phyloP scores from a whole-genome alignment of 176 grass and related monocot genomes.

The Phoenix roebelenii region DNA sequence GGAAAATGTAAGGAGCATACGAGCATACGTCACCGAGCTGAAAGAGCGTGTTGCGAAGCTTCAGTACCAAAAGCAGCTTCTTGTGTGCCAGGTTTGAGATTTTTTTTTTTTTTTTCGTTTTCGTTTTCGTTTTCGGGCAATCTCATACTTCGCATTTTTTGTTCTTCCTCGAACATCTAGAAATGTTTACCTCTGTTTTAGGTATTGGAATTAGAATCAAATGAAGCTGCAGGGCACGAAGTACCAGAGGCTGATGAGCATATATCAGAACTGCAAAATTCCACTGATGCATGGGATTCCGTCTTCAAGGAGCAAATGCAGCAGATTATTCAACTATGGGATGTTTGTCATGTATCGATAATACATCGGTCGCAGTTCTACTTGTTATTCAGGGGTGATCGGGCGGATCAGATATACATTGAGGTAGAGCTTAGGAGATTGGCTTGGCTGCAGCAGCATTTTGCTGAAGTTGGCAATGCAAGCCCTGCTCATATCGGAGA shows the following conservation, averaged over 20 bases:
- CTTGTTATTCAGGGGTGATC: constrained; percentile 73
- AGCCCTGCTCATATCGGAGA: constrained; percentile 57
- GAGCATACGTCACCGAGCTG: constrained; percentile 86
- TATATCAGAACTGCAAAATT: constrained; percentile 28
- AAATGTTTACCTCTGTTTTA: not conserved
- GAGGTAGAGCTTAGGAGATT: constrained; percentile 79
- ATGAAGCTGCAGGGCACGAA: constrained; percentile 40
- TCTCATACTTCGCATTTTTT: no score
- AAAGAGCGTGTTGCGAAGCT: constrained; percentile 94
- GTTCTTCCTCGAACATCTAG: no score
- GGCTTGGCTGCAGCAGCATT: constrained; percentile 77
- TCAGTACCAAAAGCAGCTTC: constrained; percentile 96
- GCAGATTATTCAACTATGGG: constrained; percentile 83
- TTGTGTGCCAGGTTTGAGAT: constrained; percentile 71
- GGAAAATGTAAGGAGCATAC: constrained; percentile 80
- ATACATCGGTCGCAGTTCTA: constrained; percentile 95
- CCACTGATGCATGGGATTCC: constrained; percentile 53
- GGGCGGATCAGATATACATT: constrained; percentile 87
- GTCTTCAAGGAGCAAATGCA: constrained; percentile 80
- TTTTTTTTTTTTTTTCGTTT: no score
- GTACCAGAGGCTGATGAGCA: constrained; percentile 27
- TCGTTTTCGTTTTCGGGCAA: no score
- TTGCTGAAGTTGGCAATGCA: constrained; percentile 57
- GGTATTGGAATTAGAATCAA: constrained; percentile 89
- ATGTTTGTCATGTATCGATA: constrained; percentile 77